phyloP scores from a whole-genome alignment of 225 moss, liverwort and hornwort species.

The Marchantia polymorpha region DNA sequence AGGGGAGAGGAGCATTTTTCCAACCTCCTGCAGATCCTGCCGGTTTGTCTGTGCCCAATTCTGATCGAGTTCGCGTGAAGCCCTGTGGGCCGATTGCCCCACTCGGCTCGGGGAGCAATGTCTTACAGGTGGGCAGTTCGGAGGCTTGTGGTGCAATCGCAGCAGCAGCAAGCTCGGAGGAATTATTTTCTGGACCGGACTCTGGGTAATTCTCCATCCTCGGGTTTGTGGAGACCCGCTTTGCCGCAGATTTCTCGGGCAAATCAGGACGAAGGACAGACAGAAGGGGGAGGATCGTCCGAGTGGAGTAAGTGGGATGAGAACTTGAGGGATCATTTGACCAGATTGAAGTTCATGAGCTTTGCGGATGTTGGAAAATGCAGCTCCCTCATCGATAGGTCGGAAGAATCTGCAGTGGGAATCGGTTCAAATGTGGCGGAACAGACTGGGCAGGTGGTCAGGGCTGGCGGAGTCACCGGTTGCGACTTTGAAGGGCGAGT shows the following conservation, averaged over 20 bases:
- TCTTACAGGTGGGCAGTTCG: conserved; percentile 30
- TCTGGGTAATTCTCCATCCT: neutral
- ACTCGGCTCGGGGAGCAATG: conserved; percentile 24
- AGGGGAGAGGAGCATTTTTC: neutral
- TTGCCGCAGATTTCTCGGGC: neutral
- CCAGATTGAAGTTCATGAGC: neutral
- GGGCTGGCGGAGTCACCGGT: neutral
- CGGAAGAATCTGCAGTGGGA: neutral
- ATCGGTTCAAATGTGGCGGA: neutral
- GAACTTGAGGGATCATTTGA: neutral
- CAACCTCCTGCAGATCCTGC: neutral
- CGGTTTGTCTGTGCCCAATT: no score
- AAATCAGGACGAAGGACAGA: neutral
- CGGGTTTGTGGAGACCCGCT: neutral
- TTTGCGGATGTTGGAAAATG: neutral
- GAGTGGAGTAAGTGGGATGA: conserved; percentile 17
- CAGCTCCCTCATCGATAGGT: conserved; percentile 5
- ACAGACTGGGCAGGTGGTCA: neutral
- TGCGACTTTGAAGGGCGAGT: neutral
- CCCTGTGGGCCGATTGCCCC: conserved; percentile 18
- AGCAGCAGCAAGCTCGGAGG: neutral
- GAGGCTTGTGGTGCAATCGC: conserved; percentile 19
- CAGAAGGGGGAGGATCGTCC: neutral
- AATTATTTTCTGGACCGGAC: neutral
- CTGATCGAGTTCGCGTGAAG: conserved; percentile 1